phyloP scores from a whole-genome alignment of 2,329 filamentous ascomycete species.

The Ophiostoma angusticollis region DNA sequence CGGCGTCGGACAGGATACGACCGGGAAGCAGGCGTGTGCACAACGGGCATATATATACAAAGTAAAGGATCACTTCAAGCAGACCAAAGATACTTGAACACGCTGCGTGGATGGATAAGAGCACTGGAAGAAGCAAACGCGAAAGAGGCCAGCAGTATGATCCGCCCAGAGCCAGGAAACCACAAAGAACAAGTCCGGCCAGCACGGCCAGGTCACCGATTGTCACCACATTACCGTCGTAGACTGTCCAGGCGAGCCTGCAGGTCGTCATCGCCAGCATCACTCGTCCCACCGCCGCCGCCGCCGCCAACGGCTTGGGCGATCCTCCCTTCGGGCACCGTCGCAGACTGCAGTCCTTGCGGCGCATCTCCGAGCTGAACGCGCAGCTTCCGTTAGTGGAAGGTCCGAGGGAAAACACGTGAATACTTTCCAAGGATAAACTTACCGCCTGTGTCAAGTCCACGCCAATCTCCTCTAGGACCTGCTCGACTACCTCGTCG shows the following conservation, averaged over 20 bases:
- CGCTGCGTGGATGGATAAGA: no score
- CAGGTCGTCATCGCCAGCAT: slow-evolving; percentile 75
- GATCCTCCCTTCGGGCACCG: slow-evolving; percentile 61
- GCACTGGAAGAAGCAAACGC: no score
- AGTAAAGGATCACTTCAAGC: no score
- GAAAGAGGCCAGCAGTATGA: no score
- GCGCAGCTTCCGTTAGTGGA: slow-evolving; percentile 4
- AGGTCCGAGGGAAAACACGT: no score
- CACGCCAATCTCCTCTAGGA: slow-evolving; percentile 91
- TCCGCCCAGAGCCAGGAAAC: not conserved
- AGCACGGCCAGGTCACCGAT: no score
- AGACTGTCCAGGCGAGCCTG: slow-evolving; percentile 88
- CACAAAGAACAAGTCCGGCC: no score
- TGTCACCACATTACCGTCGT: slow-evolving; percentile 41
- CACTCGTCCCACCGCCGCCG: slow-evolving; percentile 37
- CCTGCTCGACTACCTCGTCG: slow-evolving; percentile 92
- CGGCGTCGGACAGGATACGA: no score
- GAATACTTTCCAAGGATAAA: no score
- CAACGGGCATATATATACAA: no score
- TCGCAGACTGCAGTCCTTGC: slow-evolving; percentile 61
- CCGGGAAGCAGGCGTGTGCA: no score
- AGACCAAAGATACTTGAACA: no score
- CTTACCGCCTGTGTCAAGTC: slow-evolving; percentile 81
- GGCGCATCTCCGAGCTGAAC: slow-evolving; percentile 81
- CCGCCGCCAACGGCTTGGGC: slow-evolving; percentile 72